A percentile compares a stretch with the other conserved stretches of the same genome.
Conservation (phyloP, 2,329 filamentous ascomycete genomes). For the Penicillium sp. region DNA sequence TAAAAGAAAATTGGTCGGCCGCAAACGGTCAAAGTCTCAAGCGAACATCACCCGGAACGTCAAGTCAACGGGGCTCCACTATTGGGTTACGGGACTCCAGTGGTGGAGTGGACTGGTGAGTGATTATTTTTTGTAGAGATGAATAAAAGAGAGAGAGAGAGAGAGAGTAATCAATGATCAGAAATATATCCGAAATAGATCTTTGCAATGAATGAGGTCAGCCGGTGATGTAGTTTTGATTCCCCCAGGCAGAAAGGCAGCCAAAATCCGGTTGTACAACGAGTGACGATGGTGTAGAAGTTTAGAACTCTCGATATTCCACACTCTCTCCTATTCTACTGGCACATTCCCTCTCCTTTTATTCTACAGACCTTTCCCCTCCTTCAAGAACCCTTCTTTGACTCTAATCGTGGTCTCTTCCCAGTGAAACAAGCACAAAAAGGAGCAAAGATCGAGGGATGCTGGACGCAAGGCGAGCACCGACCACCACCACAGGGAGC, state of each 20-base stretch:
- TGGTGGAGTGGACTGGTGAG: background rate
- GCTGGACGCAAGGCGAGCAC: slow-evolving; percentile 16
- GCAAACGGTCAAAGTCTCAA: slow-evolving; percentile 35
- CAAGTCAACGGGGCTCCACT: slow-evolving; percentile 21
- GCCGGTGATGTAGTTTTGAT: background rate
- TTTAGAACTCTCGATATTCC: slow-evolving; percentile 1
- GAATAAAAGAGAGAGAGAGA: background rate
- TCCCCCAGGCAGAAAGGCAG: slow-evolving; percentile 4
- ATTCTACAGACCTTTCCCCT: slow-evolving; percentile 8
- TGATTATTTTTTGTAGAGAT: background rate
- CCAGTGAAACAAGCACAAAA: slow-evolving; percentile 13
- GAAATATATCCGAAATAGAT: too few species aligned
- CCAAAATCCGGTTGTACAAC: slow-evolving; percentile 10
- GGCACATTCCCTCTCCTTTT: slow-evolving; percentile 14
- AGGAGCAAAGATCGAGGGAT: slow-evolving; percentile 12
- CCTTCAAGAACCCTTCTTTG: background rate
- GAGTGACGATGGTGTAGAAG: slow-evolving; percentile 14
- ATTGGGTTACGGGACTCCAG: background rate
- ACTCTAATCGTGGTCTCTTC: slow-evolving; percentile 4
- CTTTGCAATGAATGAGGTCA: background rate
- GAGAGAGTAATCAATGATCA: background rate
- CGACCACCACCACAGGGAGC: slow-evolving; percentile 12
- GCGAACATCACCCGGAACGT: slow-evolving; percentile 30
- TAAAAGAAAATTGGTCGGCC: slow-evolving; percentile 35
- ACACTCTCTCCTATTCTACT: background rate